Base-by-base conservation (phyloP, 2,329 filamentous ascomycete species). In the Ascomycota sp. region DNA sequence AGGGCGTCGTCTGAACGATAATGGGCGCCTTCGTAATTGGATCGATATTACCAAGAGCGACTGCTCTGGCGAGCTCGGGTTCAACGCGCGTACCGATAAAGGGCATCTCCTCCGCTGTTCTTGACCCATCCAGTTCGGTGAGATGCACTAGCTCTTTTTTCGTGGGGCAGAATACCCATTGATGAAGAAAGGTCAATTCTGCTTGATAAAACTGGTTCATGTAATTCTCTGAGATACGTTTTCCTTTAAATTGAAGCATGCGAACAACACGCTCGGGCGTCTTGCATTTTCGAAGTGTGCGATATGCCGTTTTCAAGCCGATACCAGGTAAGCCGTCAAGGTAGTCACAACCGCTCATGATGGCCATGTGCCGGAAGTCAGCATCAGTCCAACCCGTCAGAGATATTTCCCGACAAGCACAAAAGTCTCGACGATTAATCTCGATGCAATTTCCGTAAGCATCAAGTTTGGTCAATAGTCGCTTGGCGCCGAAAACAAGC, bases 281-380 rank as follows among this genome's bases (percentile, higher is more conserved):
- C 50, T 86, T 93, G 56, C 93, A 70, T 50, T 91, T 93, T 35
- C 86, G 73, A 34, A 98, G 66, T 57, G 89, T 69, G 27, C 83
- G 74, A 51, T 98, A 79, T 1, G 89, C 86, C 5, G 85, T 95
- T 59, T 94, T 95, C 32, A 98, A 52, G 0, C 89, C 89, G 52
- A 98, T 71, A 30, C 77, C 77, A 33, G 71, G 75, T 36, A 98
- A 79, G 34, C 77, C 78, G 3, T 75, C 61, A n/a, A 95, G 65
- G 49, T 98, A 98, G 48, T 98, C 89, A 47, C 89, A 98, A 7
- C 89, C 89, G 46, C 83, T 93, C 35, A 98, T 56, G 40, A 98
- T 98, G 25, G 85, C 82, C 89, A 98, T 98, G 31, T 73, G 74
- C 34, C 89, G 70, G 43, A 98, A 98, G 40, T 94, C 81, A 8